A percentile compares a stretch with the other conserved stretches of the same genome.
Conservation (phyloP, 176 grass and related monocot genomes). For the Zea mays region DNA sequence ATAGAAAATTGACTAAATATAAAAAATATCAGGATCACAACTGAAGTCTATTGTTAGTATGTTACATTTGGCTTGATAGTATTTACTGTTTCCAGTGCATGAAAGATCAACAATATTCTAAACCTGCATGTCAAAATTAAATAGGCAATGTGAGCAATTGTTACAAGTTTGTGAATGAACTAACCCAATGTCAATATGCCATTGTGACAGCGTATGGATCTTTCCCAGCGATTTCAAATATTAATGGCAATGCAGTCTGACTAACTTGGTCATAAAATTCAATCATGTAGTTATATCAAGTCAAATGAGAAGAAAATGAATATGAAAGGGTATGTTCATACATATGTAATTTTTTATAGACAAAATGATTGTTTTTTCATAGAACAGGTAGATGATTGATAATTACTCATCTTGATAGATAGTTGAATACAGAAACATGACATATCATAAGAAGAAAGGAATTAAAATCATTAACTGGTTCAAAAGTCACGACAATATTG, state of each 20-base stretch:
- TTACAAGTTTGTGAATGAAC: conserved; percentile 36
- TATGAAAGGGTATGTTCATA: conserved; percentile 8
- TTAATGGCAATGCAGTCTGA: conserved; percentile 85
- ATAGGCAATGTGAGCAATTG: conserved; percentile 3
- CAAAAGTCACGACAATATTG: not conserved
- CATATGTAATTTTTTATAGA: not conserved
- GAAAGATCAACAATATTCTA: not conserved
- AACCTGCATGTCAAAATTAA: conserved; percentile 19
- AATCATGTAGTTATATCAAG: conserved; percentile 64
- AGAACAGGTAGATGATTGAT: conserved; percentile 4
- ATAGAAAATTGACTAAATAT: conserved; percentile 1
- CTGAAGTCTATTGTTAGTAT: not conserved
- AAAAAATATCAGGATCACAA: conserved; percentile 14
- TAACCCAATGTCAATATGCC: conserved; percentile 62
- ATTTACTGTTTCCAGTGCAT: conserved; percentile 8
- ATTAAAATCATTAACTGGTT: not conserved
- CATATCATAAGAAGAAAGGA: not conserved
- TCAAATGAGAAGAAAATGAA: conserved; percentile 29
- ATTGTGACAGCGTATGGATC: conserved; percentile 97
- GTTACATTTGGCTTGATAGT: conserved; percentile 6
- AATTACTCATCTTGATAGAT: not conserved
- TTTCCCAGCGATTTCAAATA: conserved; percentile 84
- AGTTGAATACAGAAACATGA: conserved; percentile 17
- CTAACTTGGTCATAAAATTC: conserved; percentile 92
- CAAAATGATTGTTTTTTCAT: conserved; percentile 10